Evolutionary conservation across 2,329 filamentous ascomycete genomes (phyloP), one percentile per base, ranked within the genome.

Genomic region (Botrytis paeoniae): DNA sequence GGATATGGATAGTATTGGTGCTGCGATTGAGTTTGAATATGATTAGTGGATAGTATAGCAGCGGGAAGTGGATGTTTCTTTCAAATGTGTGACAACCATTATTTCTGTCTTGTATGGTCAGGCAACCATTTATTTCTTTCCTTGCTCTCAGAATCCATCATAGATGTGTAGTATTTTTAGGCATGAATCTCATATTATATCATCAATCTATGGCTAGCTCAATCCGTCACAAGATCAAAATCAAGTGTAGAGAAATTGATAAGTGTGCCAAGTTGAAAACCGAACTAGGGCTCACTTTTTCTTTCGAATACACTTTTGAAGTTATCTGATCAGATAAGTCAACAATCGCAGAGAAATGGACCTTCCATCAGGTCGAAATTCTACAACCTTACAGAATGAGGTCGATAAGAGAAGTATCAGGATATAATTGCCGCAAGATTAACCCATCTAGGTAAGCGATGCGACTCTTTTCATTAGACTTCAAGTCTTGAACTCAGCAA

Each of bases 281-380:
- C 4, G 22, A 12, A 51, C 9, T 3, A 5, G 22, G 4, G 48
- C 48, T 12, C 3, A 45, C 1, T 9, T 14, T 51, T 5, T n/a
- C 22, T n/a, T 51, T 0, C 9, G 4, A 20, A 25, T 1, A 12
- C 4, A 5, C 22, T n/a, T 4, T 14, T 25, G 9, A n/a, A 1
- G 22, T n/a, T 32, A 18, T 59, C 54, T 59, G n/a, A 32, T 32
- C 8, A 18, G 3, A 29, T 32, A 59, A 18, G 14, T 32, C 29
- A 59, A 9, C 8, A 18, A 32, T 32, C 16, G 7, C n/a, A 32
- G 8, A n/a, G 16, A 20, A 20, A 9, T 59, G 8, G 2, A 20
- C 20, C 48, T 51, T 59, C 32, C 16, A 59, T 9, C 29, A 20
- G 54, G 7, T 10, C 54, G 7, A 8, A 16, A 0, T 3, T 7